Evolutionary conservation across 257 asterid species (phyloP), one percentile per base, ranked within the genome.

Genomic region (Thymus quinquecostatus): DNA sequence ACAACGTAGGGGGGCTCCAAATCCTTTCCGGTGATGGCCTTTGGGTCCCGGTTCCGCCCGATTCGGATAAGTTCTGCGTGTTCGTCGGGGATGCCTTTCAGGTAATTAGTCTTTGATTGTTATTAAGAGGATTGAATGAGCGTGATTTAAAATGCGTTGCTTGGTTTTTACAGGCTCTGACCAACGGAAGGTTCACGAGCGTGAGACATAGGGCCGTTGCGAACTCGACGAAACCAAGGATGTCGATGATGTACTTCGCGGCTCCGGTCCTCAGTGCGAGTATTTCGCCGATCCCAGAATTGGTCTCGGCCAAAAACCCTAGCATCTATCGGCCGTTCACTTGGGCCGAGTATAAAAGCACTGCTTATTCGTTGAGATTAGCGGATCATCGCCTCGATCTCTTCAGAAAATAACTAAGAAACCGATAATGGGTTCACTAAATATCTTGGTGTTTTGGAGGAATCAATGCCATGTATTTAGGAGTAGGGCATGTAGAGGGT

Each of bases 1-100:
- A 91, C 77, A 81, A 87, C 28, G 95, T 89, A 5, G 84, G 76
- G 1, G 97, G 96, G 4, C 95, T 91, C n/a, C 91, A 91, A 36
- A 86, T 91, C 4, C 60, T 77, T 73, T 72, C 91, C 1, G 79
- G 32, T 0, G 86, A 84, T 3, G 91, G 91, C 1, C 38, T 79
- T 3, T 91, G 96, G 96, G 58, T 89, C 2, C 82, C 97, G 0
- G 79, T 91, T 36, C 87, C 85, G 11, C 92, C 95, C 0, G 88
- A 87, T 7, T 80, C 92, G 0, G 72, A 77, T 2, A 87, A 82
- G 11, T 82, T 91, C 6, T 89, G 86, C 9, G 86, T 91, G 0
- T 87, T 91, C 0, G 91, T 91, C 0, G 97, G 97, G 0, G 96
- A 89, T 9, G 86, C 88, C 6, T 83, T 89, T 53, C 68, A 75